Evolutionary conservation across 2,329 filamentous ascomycete genomes (phyloP), one percentile per base, ranked within the genome.

Genomic region (Cordyceps javanica): DNA sequence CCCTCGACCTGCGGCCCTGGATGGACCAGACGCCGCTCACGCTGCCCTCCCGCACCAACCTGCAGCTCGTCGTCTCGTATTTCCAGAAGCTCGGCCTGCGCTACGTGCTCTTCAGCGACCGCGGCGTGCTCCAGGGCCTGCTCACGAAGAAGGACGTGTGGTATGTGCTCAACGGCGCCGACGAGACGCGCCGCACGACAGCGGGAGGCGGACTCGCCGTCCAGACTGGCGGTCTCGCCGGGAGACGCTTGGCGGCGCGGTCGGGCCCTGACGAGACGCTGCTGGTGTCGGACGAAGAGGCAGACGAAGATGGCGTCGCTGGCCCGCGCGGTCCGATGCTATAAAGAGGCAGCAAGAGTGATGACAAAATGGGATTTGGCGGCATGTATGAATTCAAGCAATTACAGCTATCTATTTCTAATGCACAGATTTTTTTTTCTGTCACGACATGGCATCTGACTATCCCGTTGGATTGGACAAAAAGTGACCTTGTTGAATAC

Each of bases 1-100:
- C 88, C 1, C 83, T 99, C 39, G 94, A 99, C 72, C 80, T 99
- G 11, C 81, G 93, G 8, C 92, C 92, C 2, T 99, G 94, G 94
- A 97, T 99, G 91, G 94, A 99, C 71, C 93, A 97, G 72, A 99
- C 94, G 0, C 94, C 94, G 0, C 89, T 99, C 48, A 97, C 94
- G 0, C 79, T 97, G 19, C 89, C 91, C 42, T 86, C 85, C 23
- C 83, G 86, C 61, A 86, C 86, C 16, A 87, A 81, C 59, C 84
- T 99, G 60, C 86, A 92, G 68, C 82, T 97, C n/a, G 90, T 90
- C 3, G 87, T 95, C 25, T 87, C 83, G 58, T 95, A 99, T 81
- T 97, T 99, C 73, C 91, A 96, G 75, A 93, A 93, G 69, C 82
- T 99, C 9, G 94, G 94, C 21, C 75, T 99, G 61, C 83, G 93